Base-by-base conservation (phyloP, 2,329 filamentous ascomycete genomes). In the Byssothecium circinans region DNA sequence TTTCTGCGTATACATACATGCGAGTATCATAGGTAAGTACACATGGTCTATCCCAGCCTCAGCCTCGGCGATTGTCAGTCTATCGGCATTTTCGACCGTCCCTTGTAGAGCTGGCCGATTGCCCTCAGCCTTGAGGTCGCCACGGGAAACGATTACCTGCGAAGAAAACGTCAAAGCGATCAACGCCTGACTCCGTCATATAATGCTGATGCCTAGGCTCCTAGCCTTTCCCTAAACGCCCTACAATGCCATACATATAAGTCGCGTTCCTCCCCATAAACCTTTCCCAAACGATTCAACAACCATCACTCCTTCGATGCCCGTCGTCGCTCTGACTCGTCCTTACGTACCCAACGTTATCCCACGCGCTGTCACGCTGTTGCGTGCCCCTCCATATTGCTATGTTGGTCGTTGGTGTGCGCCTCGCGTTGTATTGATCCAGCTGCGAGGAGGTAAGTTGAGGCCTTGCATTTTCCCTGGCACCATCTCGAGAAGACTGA, bases 291-390 rank as follows among this genome's bases (percentile, higher is more conserved):
- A 17, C 17, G n/a, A 17, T 22, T 41, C 39, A 33, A 19, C 18
- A 41, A 8, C 27, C 25, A 33, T 20, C 17, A 17, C 18, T n/a
- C 17, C 41, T 43, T 8, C 12, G 5, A 19, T 36, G 2, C 3
- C n/a, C 32, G 3, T 17, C 32, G 3, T 29, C 17, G 14, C 19
- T 4, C 30, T 22, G 6, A n/a, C 12, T 32, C 12, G 12, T 39
- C 22, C 7, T 17, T n/a, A 53, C 50, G 29, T 41, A 44, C 15
- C 43, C 49, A n/a, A 53, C 41, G 4, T 40, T 43, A 41, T 56
- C 32, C 53, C 53, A 58, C 3, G 41, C 36, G 15, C 43, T 42
- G 2, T 51, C 45, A 4, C 43, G 37, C 35, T 55, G 51, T 8
- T 27, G 30, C 25, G 45, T 47, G n/a, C 23, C 33, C 23, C 23